A percentile compares a stretch with the other conserved stretches of the same genome.
Conservation (phyloP, 208 protist genomes). For the Leishmania martiniquensis region DNA sequence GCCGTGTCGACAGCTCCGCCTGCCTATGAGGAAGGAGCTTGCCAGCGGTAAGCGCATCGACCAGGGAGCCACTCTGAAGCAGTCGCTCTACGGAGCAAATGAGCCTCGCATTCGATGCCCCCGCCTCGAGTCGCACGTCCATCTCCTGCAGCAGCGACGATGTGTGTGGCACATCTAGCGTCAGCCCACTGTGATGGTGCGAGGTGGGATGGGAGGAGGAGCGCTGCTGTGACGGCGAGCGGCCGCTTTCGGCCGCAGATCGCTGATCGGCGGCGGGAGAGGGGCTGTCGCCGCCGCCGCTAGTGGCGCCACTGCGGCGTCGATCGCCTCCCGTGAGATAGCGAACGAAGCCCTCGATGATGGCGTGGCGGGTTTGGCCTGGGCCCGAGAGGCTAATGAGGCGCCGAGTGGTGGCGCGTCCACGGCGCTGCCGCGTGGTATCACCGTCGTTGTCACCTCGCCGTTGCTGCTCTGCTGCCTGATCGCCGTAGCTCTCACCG, state of each 20-base stretch:
- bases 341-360: conserved; percentile 31
- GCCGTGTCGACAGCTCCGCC: conserved; percentile 21
- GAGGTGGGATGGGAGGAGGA: background rate
- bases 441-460: conserved; percentile 8
- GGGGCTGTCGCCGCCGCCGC: conserved; percentile 2
- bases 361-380: conserved; percentile 29
- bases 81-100: conserved; percentile 12
- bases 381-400: conserved; percentile 2
- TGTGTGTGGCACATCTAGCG: conserved; percentile 63
- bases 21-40: conserved; percentile 4
- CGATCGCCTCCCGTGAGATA: conserved; percentile 27
- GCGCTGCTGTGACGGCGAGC: conserved; percentile 14
- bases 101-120: conserved; percentile 22
- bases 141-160: conserved; percentile 42
- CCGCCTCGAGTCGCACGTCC: conserved; percentile 15
- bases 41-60: conserved; percentile 5
- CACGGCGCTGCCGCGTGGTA: conserved; percentile 1
- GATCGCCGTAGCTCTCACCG: conserved; percentile 1
- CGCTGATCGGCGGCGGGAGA: conserved; percentile 11
- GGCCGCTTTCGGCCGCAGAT: background rate
- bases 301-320: conserved; percentile 9
- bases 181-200: conserved; percentile 36
- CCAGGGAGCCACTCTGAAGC: conserved; percentile 9
- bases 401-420: conserved; percentile 2
- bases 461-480: background rate